These are phyloP conservation scores for Vanderwaltozyma polyspora DNA, from an alignment of 805 yeast species.

Conservation along the genomic window DNA sequence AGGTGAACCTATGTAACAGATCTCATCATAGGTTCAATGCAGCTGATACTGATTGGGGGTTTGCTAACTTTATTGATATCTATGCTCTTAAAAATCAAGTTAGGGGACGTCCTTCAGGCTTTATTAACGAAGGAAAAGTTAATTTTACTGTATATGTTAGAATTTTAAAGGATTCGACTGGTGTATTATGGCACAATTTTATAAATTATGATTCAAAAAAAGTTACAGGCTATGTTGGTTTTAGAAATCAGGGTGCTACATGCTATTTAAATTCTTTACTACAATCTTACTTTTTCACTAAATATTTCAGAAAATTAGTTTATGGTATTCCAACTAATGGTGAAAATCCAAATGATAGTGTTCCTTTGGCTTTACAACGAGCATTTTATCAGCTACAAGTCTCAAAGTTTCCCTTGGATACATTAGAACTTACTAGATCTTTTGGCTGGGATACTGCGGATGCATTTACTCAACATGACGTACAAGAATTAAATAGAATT, in stretches of 20 bases:
- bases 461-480: slow-evolving; percentile 96
- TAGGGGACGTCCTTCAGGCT: slow-evolving; percentile 29
- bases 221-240: slow-evolving; percentile 83
- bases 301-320: slow-evolving; percentile 69
- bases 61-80: slow-evolving; percentile 59
- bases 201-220: slow-evolving; percentile 75
- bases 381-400: slow-evolving; percentile 71
- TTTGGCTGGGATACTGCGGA: slow-evolving; percentile 97
- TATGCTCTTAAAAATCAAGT: slow-evolving; percentile 34
- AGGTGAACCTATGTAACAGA: slow-evolving; percentile 44
- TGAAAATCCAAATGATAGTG: slow-evolving; percentile 44
- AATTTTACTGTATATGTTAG: slow-evolving; percentile 70
- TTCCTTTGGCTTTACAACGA: slow-evolving; percentile 77
- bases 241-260: slow-evolving; percentile 95
- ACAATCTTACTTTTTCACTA: slow-evolving; percentile 84
- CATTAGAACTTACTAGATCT: slow-evolving; percentile 75
- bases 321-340: slow-evolving; percentile 77
- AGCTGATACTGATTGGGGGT: slow-evolving; percentile 91
- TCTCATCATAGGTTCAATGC: slow-evolving; percentile 72
- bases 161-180: slow-evolving; percentile 79
- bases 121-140: slow-evolving; percentile 42
- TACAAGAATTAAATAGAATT: slow-evolving; percentile 89
- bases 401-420: slow-evolving; percentile 67
- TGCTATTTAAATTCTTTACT: slow-evolving; percentile 88
- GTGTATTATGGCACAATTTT: slow-evolving; percentile 88